Base-by-base conservation (phyloP, 2,329 filamentous ascomycete species). In the Bisporella sp. region DNA sequence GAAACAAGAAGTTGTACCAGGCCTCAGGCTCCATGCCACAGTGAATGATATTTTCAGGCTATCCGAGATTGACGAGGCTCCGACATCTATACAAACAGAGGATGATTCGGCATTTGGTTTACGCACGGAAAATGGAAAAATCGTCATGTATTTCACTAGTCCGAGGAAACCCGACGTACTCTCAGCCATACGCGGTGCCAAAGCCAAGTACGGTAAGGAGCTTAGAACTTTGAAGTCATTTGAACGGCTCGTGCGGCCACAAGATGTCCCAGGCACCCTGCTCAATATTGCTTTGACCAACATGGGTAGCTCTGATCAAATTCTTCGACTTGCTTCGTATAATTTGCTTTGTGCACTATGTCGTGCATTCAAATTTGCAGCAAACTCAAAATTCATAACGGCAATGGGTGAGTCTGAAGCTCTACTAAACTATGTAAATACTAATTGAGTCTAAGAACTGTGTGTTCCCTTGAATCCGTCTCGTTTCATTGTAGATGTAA, bases 71-170 rank as follows among this genome's bases (percentile, higher is more conserved):
- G 83, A 86, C 51, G 83, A 87, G 66, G 79, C 81, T 4, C 75
- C 81, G 5, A 80, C 79, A 3, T 80, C 79, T 2, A 80, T 84
- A 48, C 75, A 81, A 52, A 78, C 77, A 0, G 82, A 85, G 51
- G 82, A 86, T 51, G 81, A 85, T 55, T 80, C 78, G 3, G 78
- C 81, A 1, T 87, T 87, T 64, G 83, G 82, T 1, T 68, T 87
- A 31, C 74, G 82, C 46, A 82, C 82, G 3, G 83, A 87, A 58
- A 83, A 81, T 55, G 83, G 83, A 57, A 85, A 82, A 66, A 81
- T 85, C 46, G 77, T 85, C 48, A 85, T 87, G 81, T 85, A 82
- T 62, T 87, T 87, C 63, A 82, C 81, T 13, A 85, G 82, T 56
- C 73, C 80, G 1, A 79, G 78, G 62, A 84, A 83, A 63, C 62